phyloP scores from a whole-genome alignment of 768 basidiomycete species.

The Suillus fuscotomentosus region DNA sequence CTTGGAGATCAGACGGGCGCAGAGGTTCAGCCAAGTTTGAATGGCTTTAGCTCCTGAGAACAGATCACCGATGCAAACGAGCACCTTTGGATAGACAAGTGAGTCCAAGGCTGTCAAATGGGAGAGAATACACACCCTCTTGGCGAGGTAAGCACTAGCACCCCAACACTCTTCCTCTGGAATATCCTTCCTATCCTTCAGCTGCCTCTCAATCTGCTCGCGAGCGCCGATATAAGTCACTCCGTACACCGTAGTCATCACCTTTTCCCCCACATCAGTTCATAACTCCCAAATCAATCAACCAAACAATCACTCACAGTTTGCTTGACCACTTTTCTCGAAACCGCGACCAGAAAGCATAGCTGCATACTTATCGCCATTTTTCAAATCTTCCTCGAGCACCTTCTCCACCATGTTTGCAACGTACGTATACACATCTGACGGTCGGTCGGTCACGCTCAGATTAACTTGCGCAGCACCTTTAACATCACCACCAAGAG shows the following conservation, averaged over 20 bases:
- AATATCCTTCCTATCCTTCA: conserved; percentile 74
- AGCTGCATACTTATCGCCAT: conserved; percentile 52
- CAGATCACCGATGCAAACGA: conserved; percentile 84
- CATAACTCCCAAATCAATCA: not conserved
- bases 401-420: conserved; percentile 78
- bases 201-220: conserved; percentile 90
- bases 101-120: not conserved
- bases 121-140: conserved; percentile 43
- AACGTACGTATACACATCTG: conserved; percentile 94
- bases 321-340: conserved; percentile 96
- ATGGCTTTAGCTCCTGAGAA: conserved; percentile 92
- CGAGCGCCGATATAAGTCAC: conserved; percentile 95
- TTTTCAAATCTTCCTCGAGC: conserved; percentile 54
- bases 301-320: conserved; percentile 53
- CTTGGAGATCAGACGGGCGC: conserved; percentile 82
- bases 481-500: conserved; percentile 85
- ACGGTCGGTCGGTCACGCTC: conserved; percentile 76
- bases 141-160: conserved; percentile 78
- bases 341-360: conserved; percentile 74
- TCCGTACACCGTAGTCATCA: conserved; percentile 99
- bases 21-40: conserved; percentile 85
- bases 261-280: conserved; percentile 37
- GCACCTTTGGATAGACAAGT: conserved; percentile 41
- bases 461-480: conserved; percentile 95
- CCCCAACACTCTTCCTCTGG: conserved; percentile 70